These are phyloP conservation scores for Tylopilus microsporus DNA, from an alignment of 1,284 basidiomycete genomes.

Conservation along the genomic window DNA sequence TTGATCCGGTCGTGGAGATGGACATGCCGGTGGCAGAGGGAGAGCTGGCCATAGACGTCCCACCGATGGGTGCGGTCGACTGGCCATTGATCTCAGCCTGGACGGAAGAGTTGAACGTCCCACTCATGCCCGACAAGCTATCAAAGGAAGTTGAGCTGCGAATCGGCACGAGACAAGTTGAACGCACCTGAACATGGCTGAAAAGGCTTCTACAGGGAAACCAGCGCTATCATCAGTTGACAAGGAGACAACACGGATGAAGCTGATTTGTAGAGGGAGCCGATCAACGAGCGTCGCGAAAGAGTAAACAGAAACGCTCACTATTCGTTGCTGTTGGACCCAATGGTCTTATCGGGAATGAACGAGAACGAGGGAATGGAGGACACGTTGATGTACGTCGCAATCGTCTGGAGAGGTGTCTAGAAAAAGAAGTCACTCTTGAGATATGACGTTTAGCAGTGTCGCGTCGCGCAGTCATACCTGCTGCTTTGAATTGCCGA, in stretches of 20 bases:
- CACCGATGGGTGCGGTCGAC: too few species aligned
- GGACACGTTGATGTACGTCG: constrained; percentile 56
- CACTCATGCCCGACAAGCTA: constrained; percentile 61
- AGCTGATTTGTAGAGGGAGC: not conserved
- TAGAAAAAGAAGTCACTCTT: constrained; percentile 26
- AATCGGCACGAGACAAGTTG: not conserved
- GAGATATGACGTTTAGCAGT: constrained; percentile 40
- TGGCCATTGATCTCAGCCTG: too few species aligned
- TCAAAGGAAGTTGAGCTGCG: too few species aligned
- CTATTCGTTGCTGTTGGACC: constrained; percentile 59
- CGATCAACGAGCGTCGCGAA: not conserved
- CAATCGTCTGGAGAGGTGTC: constrained; percentile 65
- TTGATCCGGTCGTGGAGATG: too few species aligned
- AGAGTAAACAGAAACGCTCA: constrained; percentile 32
- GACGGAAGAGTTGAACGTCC: constrained; percentile 33
- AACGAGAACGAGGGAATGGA: constrained; percentile 27
- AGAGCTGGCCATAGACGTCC: too few species aligned
- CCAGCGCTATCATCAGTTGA: constrained; percentile 18
- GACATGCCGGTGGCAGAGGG: too few species aligned
- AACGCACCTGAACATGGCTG: constrained; percentile 68
- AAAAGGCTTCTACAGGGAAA: constrained; percentile 67
- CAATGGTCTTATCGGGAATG: constrained; percentile 37
- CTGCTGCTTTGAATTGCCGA: too few species aligned
- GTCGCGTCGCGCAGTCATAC: constrained; percentile 21
- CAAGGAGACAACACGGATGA: too few species aligned